These are phyloP conservation scores for Parmelia sp. DNA, from an alignment of 495 filamentous ascomycete genomes.

Conservation along the genomic window DNA sequence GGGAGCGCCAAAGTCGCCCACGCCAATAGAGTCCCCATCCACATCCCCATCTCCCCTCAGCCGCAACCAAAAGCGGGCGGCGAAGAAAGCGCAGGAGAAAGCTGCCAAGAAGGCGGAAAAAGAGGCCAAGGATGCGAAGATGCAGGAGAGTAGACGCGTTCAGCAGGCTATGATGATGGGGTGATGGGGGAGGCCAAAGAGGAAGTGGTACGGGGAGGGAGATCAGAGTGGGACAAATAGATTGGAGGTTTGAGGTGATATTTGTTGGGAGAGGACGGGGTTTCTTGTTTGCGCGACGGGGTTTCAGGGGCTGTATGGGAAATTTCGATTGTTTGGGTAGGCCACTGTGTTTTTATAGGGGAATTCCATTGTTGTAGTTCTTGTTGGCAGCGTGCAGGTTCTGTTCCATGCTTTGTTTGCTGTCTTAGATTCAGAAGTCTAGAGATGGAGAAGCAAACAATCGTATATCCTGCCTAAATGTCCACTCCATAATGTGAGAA, in stretches of 20 bases:
- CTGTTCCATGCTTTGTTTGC: no score
- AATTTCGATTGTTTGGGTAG: no score
- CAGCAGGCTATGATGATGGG: neutral
- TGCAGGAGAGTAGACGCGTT: neutral
- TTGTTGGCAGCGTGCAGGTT: no score
- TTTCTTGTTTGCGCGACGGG: neutral
- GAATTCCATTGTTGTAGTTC: no score
- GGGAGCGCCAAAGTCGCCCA: neutral
- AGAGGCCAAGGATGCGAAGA: neutral
- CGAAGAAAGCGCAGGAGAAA: neutral
- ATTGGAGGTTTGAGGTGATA: neutral
- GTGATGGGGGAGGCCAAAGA: neutral
- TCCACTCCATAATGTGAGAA: no score
- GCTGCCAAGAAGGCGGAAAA: neutral
- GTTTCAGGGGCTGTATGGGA: neutral
- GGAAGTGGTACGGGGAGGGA: no score
- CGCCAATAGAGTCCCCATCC: neutral
- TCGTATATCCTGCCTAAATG: no score
- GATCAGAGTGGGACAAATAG: neutral
- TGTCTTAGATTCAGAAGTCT: no score
- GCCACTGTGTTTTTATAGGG: no score
- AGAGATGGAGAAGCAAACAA: no score
- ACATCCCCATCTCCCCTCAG: neutral
- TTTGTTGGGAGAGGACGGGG: neutral
- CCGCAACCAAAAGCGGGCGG: neutral